A percentile compares a stretch with the other conserved stretches of the same genome.
phyloP scores from a whole-genome alignment of 306 rosid species.

The Argentina anserina region DNA sequence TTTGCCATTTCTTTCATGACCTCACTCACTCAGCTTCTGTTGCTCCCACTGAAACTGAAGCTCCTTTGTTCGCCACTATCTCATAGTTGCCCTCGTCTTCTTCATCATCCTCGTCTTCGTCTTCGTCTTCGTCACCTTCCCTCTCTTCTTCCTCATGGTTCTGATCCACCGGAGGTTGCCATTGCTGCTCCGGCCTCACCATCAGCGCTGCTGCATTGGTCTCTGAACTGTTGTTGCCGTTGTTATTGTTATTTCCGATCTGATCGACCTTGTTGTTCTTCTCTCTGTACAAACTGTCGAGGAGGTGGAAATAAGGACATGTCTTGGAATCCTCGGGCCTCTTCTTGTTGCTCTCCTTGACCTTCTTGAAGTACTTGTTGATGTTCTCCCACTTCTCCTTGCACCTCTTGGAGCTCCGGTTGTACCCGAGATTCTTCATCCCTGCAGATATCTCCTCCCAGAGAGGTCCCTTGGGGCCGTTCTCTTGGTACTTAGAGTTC shows the following conservation, averaged over 20 bases:
- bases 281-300: conserved; percentile 69
- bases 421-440: conserved; percentile 72
- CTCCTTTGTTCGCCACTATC: conserved; percentile 61
- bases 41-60: conserved; percentile 35
- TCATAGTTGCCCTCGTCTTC: conserved; percentile 46
- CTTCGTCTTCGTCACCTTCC: conserved; percentile 46
- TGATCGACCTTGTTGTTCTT: conserved; percentile 37
- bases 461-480: conserved; percentile 76
- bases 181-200: conserved; percentile 95
- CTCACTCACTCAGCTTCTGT: conserved; percentile 28
- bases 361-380: conserved; percentile 96
- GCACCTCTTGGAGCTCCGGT: conserved; percentile 72
- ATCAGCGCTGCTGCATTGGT: conserved; percentile 50
- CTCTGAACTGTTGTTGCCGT: neutral
- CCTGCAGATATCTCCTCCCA: conserved; percentile 86
- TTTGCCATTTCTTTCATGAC: neutral
- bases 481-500: conserved; percentile 71
- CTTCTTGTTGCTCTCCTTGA: conserved; percentile 81
- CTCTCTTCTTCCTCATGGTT: conserved; percentile 32
- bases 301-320: conserved; percentile 71
- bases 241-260: neutral
- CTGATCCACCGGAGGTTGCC: conserved; percentile 57
- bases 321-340: conserved; percentile 90
- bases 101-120: conserved; percentile 52
- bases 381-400: conserved; percentile 99